Evolutionary conservation across 306 rosid species (phyloP).

Genomic region (Malus asiatica): DNA sequence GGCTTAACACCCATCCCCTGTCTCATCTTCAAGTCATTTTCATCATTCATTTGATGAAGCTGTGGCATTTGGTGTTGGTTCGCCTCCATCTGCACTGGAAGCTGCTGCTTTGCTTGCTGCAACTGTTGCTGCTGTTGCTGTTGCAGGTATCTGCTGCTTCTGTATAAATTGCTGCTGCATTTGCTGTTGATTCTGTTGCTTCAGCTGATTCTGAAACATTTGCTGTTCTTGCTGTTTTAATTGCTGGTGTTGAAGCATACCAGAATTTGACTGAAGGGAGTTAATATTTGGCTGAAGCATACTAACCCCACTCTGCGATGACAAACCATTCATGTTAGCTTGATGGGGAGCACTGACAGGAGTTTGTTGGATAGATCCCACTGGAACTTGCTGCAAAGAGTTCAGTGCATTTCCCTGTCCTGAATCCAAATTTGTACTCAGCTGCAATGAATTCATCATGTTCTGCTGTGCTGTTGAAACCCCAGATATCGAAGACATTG

Average conservation of each 20-base stretch:
- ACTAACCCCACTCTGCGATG: slow-evolving; percentile 61
- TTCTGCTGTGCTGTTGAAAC: slow-evolving; percentile 44
- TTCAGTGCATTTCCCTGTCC: slow-evolving; percentile 56
- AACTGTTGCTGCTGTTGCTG: slow-evolving; percentile 20
- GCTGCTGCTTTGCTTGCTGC: slow-evolving; percentile 63
- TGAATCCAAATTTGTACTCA: slow-evolving; percentile 38
- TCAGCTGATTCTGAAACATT: slow-evolving; percentile 30
- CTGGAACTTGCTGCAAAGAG: slow-evolving; percentile 53
- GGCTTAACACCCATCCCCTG: slow-evolving; percentile 57
- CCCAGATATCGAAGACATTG: slow-evolving; percentile 36
- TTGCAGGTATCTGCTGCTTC: slow-evolving; percentile 14
- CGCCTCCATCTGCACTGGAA: slow-evolving; percentile 49
- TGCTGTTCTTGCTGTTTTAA: slow-evolving; percentile 56
- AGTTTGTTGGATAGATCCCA: slow-evolving; percentile 65
- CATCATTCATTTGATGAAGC: slow-evolving; percentile 60
- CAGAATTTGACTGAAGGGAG: slow-evolving; percentile 49
- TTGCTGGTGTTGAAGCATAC: slow-evolving; percentile 64
- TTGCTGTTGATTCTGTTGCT: slow-evolving; percentile 47
- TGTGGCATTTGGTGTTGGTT: slow-evolving; percentile 68
- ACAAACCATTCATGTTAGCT: slow-evolving; percentile 40
- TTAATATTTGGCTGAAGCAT: slow-evolving; percentile 51
- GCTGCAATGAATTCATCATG: slow-evolving; percentile 43
- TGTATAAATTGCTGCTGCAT: slow-evolving; percentile 18
- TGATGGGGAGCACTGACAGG: slow-evolving; percentile 54
- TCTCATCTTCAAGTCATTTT: slow-evolving; percentile 56